Percentiles rank a stretch among this genome's conserved stretches.
Evolutionary conservation across 2,329 filamentous ascomycete species (phyloP).

Genomic region (Paecilomyces fulvus): DNA sequence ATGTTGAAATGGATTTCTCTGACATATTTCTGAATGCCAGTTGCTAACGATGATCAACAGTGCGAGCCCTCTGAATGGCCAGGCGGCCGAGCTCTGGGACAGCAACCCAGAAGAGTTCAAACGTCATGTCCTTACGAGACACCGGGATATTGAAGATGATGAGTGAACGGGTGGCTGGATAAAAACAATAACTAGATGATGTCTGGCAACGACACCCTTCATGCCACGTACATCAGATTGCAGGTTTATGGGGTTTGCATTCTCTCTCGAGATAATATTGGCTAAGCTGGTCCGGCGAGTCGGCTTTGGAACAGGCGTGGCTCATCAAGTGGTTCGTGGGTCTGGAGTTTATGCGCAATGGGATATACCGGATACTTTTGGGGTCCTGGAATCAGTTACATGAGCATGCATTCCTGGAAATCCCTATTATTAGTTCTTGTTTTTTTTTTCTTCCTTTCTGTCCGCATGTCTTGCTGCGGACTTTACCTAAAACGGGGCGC

Average conservation of each 20-base stretch:
- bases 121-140: conserved; percentile 56
- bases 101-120: conserved; percentile 81
- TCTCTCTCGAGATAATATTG: conserved; percentile 1
- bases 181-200: not conserved
- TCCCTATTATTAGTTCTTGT: not conserved
- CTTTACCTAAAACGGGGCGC: not conserved
- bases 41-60: conserved; percentile 39
- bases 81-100: conserved; percentile 95
- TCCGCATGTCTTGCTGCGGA: not conserved
- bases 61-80: conserved; percentile 86
- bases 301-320: not conserved
- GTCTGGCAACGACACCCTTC: not conserved
- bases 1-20: conserved; percentile 26
- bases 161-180: conserved; percentile 19
- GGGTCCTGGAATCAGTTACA: not conserved
- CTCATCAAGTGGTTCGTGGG: conserved; percentile 1
- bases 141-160: conserved; percentile 48
- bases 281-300: not conserved
- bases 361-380: not conserved
- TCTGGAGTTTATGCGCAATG: conserved; percentile 4
- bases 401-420: conserved; percentile 3
- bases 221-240: not conserved
- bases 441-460: not conserved
- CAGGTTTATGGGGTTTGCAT: conserved; percentile 1
- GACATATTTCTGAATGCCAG: not conserved